These are phyloP conservation scores for Globisporangium paddicum DNA, from an alignment of 352 stramenopile genomes.

Conservation along the genomic window DNA sequence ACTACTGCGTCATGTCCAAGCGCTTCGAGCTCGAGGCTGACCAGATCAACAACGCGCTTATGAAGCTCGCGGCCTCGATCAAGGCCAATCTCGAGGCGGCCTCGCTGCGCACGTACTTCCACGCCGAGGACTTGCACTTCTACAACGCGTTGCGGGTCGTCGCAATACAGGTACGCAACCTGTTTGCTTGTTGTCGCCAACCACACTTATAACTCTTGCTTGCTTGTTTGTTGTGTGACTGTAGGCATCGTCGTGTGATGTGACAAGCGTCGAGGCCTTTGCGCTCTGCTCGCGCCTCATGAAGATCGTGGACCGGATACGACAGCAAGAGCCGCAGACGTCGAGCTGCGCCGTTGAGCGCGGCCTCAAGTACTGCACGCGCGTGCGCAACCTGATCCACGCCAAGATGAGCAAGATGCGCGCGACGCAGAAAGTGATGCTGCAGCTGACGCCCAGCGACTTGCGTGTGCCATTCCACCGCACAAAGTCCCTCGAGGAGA, in stretches of 20 bases:
- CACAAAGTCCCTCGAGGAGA: slow-evolving; percentile 76
- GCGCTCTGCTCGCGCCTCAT: slow-evolving; percentile 66
- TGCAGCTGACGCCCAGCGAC: slow-evolving; percentile 50
- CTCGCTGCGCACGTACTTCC: slow-evolving; percentile 34
- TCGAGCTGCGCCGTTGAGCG: slow-evolving; percentile 42
- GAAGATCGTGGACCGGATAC: slow-evolving; percentile 75
- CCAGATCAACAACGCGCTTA: slow-evolving; percentile 64
- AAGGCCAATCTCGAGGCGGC: slow-evolving; percentile 44
- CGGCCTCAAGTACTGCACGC: slow-evolving; percentile 49
- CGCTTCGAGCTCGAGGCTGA: slow-evolving; percentile 72
- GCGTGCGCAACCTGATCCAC: slow-evolving; percentile 69
- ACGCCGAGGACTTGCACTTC: slow-evolving; percentile 57
- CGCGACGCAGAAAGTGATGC: slow-evolving; percentile 73
- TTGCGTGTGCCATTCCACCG: slow-evolving; percentile 46
- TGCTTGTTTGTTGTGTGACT: not conserved
- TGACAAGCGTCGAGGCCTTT: slow-evolving; percentile 72
- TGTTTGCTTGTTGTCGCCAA: not conserved
- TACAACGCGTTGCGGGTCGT: slow-evolving; percentile 67
- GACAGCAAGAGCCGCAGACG: slow-evolving; percentile 43
- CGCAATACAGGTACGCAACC: slow-evolving; percentile 39
- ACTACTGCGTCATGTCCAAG: slow-evolving; percentile 77
- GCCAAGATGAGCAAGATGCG: slow-evolving; percentile 88
- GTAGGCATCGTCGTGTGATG: slow-evolving; percentile 63
- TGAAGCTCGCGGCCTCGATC: slow-evolving; percentile 52
- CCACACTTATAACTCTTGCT: not conserved